Conservation (phyloP, 2,329 filamentous ascomycete species). For the Diplodia intermedia region DNA sequence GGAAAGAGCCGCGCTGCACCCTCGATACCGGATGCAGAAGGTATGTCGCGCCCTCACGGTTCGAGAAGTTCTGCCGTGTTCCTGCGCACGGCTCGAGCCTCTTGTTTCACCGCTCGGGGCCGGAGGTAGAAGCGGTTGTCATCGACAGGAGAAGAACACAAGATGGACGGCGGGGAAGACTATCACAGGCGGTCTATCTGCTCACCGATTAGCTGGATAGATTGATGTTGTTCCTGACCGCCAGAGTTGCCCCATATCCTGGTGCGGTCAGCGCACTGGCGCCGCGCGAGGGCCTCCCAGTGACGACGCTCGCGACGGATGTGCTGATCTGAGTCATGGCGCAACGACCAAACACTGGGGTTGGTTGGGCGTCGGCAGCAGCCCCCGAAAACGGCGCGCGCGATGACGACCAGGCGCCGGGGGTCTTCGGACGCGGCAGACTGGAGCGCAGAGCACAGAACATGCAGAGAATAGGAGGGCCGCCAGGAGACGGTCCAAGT, state of each 20-base stretch:
- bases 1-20: conserved; percentile 8
- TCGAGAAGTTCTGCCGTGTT: background rate
- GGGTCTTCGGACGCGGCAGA: background rate
- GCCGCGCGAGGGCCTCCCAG: background rate
- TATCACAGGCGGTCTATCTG: conserved; percentile 21
- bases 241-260: conserved; percentile 22
- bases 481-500: conserved; percentile 18
- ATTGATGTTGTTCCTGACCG: conserved; percentile 21
- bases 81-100: background rate
- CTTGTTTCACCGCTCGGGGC: conserved; percentile 15
- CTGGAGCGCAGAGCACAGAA: conserved; percentile 19
- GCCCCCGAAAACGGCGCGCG: conserved; percentile 15
- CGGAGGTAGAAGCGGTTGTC: background rate
- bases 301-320: conserved; percentile 14
- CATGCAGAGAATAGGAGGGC: conserved; percentile 20
- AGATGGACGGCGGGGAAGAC: conserved; percentile 5
- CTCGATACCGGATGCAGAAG: conserved; percentile 5
- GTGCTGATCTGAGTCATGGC: conserved; percentile 19
- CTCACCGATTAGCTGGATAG: conserved; percentile 6
- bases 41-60: background rate
- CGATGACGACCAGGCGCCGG: conserved; percentile 15
- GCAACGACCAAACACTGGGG: conserved; percentile 1
- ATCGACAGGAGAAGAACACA: conserved; percentile 23
- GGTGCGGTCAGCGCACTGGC: conserved; percentile 14
- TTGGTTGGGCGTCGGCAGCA: conserved; percentile 19